These are phyloP conservation scores for Colletotrichum scovillei DNA, from an alignment of 2,329 filamentous ascomycete genomes.

Conservation along the genomic window DNA sequence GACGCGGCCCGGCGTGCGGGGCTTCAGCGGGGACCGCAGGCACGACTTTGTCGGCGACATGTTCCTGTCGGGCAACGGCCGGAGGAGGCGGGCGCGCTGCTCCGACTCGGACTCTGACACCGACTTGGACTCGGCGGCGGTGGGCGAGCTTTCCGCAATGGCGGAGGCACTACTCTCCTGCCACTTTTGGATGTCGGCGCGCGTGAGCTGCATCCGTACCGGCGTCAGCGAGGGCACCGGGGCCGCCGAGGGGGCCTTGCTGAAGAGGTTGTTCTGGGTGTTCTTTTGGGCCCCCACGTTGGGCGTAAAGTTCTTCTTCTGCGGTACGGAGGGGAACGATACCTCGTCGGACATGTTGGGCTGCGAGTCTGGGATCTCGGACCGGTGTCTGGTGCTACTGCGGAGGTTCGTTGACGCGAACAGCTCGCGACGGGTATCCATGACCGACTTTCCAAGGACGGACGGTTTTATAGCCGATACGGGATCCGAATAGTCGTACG, in stretches of 20 bases:
- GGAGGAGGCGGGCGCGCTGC: constrained; percentile 54
- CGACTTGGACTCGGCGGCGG: too few species aligned
- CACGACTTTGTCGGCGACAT: constrained; percentile 68
- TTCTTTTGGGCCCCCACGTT: constrained; percentile 46
- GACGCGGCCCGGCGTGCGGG: constrained; percentile 67
- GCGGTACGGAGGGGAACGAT: constrained; percentile 50
- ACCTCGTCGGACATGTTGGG: constrained; percentile 48
- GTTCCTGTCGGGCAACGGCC: constrained; percentile 61
- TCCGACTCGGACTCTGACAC: constrained; percentile 42
- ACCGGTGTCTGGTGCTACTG: constrained; percentile 1
- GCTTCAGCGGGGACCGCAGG: constrained; percentile 67
- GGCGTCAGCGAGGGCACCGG: constrained; percentile 46
- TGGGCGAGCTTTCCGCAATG: constrained; percentile 49
- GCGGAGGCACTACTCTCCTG: constrained; percentile 51
- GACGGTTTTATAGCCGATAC: background rate
- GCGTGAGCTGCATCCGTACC: constrained; percentile 54
- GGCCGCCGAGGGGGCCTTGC: constrained; percentile 41
- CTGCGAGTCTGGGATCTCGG: constrained; percentile 38
- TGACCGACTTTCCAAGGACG: background rate
- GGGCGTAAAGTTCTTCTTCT: constrained; percentile 63
- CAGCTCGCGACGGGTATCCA: constrained; percentile 18
- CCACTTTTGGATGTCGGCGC: constrained; percentile 55
- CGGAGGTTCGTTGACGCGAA: constrained; percentile 7
- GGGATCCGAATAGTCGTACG: background rate
- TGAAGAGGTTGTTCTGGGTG: constrained; percentile 52